Base-by-base conservation (phyloP, 2,329 filamentous ascomycete genomes). In the Neonectria neomacrospora region DNA sequence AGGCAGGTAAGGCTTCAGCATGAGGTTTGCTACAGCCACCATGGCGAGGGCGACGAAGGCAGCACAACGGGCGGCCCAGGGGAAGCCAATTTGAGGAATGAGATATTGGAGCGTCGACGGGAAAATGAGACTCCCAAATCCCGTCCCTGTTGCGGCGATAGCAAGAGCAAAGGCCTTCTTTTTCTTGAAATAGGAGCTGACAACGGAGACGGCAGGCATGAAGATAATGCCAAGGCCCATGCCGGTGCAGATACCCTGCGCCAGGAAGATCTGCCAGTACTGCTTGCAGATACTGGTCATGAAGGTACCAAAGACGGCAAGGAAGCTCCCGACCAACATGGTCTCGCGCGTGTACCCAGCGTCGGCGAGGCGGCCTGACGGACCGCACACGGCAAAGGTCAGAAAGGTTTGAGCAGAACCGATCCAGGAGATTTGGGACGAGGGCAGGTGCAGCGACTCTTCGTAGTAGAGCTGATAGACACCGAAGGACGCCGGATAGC, bases 1-100 rank as follows among this genome's bases (percentile, higher is more conserved):
- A 16, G 81, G 80, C 9, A 89, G 74, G 11, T 82, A 77, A 2
- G 84, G 80, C 58, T 77, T 79, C 65, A 82, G 71, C 26, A 79
- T 63, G 22, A 84, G 74, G 0, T 78, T 74, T 12, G 78, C 80
- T 0, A 80, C 67, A 1, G 75, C 59, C 22, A 82, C 76, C 9
- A 85, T 83, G 0, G 74, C 78, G 7, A 88, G 76, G 50, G 82
- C 82, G 34, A 93, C 82, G 70, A 93, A 90, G 0, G 84, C 90
- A 1, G 91, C 80, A 10, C 88, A 83, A 8, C 91, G 80, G 3
- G 89, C 87, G 0, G 88, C 83, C 88, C 89, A 90, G 0, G 80
- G 78, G 67, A 91, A 91, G 1, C 88, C 88, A 30, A 90, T 80
- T 16, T 78, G 73, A 0, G 86, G 85, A 7, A 88, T 80, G 18